Evolutionary conservation across 2,329 filamentous ascomycete genomes (phyloP).

Genomic region (Alternaria gaisen): DNA sequence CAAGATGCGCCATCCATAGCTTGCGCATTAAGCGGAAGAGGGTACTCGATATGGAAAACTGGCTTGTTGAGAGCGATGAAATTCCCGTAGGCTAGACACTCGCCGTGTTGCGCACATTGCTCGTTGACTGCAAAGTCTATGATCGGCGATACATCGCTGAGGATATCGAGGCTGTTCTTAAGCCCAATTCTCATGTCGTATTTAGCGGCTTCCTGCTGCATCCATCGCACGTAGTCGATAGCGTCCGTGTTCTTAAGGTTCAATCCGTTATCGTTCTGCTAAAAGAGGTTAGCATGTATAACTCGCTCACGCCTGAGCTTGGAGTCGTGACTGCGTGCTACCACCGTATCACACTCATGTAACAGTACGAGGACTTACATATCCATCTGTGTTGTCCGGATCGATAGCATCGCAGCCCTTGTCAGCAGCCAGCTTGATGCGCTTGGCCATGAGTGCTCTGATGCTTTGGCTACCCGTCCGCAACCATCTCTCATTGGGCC

Average conservation of each 20-base stretch:
- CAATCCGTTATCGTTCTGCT: conserved; percentile 46
- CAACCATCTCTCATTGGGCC: conserved; percentile 46
- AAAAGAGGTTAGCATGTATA: conserved; percentile 15
- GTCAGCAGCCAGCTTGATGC: conserved; percentile 39
- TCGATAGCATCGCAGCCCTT: conserved; percentile 47
- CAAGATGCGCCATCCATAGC: conserved; percentile 8
- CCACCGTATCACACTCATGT: neutral
- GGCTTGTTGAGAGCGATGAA: conserved; percentile 43
- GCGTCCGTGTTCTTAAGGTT: conserved; percentile 34
- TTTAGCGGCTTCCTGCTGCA: conserved; percentile 20
- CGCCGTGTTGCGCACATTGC: conserved; percentile 37
- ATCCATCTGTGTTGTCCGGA: conserved; percentile 43
- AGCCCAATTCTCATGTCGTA: conserved; percentile 40
- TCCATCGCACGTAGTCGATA: neutral
- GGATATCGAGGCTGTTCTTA: conserved; percentile 44
- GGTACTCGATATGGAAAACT: conserved; percentile 48
- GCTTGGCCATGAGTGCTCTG: conserved; percentile 41
- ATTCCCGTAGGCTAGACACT: conserved; percentile 33
- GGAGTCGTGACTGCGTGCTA: neutral
- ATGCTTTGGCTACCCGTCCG: conserved; percentile 32
- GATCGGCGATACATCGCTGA: conserved; percentile 26
- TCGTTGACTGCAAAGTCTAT: conserved; percentile 47
- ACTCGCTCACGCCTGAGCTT: neutral
- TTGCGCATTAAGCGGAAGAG: conserved; percentile 48
- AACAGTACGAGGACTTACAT: conserved; percentile 20